Evolutionary conservation across 139 green algal species (phyloP).

Genomic region (Chlamydomonas asymmetrica): DNA sequence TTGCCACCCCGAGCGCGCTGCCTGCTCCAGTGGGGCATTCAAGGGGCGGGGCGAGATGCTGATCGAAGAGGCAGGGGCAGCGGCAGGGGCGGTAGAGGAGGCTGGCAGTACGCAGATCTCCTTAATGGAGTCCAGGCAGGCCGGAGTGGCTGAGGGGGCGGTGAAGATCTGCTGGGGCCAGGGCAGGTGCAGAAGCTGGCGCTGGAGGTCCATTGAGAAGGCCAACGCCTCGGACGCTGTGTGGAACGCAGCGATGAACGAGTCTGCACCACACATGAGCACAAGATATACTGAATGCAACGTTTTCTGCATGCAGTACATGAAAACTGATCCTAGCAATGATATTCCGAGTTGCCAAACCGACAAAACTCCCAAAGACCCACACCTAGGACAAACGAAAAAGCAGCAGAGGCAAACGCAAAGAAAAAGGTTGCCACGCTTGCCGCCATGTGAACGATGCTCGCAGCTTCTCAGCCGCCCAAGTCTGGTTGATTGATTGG

Average conservation of each 20-base stretch:
- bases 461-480: background rate
- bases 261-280: slow-evolving; percentile 5
- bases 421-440: background rate
- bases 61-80: no score
- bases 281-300: background rate
- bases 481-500: background rate
- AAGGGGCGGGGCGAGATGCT: no score
- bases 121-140: no score
- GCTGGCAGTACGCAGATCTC: no score
- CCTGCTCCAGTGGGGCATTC: no score
- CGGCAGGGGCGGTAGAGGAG: no score
- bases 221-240: slow-evolving; percentile 11
- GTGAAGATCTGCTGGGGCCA: slow-evolving; percentile 11
- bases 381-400: background rate
- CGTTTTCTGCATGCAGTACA: background rate
- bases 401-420: background rate
- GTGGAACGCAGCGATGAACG: slow-evolving; percentile 30
- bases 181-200: background rate
- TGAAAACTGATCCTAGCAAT: no score
- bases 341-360: no score
- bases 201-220: slow-evolving; percentile 22
- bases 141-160: no score
- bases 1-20: no score
- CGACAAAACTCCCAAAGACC: background rate
- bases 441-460: no score